A percentile compares a stretch with the other conserved stretches of the same genome.
These are phyloP conservation scores for Venturiaceae sp. DNA, from an alignment of 2,329 filamentous ascomycete species.

Conservation along the genomic window DNA sequence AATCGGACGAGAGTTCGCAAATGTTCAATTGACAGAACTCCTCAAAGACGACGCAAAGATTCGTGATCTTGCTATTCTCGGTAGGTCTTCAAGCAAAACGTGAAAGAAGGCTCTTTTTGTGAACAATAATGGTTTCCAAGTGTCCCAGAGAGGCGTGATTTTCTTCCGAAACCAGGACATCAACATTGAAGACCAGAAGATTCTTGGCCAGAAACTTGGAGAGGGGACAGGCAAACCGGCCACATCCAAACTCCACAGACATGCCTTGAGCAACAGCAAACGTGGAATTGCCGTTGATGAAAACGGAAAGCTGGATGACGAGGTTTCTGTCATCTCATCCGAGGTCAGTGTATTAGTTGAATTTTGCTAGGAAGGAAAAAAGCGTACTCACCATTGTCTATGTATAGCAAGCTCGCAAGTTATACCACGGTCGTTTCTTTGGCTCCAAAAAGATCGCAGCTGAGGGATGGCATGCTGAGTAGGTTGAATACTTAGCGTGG, in stretches of 20 bases:
- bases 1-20: slow-evolving; percentile 42
- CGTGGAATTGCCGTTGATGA: slow-evolving; percentile 34
- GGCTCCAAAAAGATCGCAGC: slow-evolving; percentile 19
- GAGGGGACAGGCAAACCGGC: slow-evolving; percentile 47
- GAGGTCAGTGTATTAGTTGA: too few relatives aligned
- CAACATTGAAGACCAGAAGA: background rate
- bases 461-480: slow-evolving; percentile 38
- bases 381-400: too few relatives aligned
- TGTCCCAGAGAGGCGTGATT: slow-evolving; percentile 43
- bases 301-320: slow-evolving; percentile 35
- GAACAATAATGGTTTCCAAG: slow-evolving; percentile 18
- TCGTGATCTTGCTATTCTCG: background rate
- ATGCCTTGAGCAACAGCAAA: slow-evolving; percentile 38
- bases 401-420: too few relatives aligned
- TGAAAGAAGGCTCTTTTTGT: background rate
- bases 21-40: slow-evolving; percentile 23
- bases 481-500: slow-evolving; percentile 9
- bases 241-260: slow-evolving; percentile 38
- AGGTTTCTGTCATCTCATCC: slow-evolving; percentile 40
- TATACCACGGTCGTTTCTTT: too few relatives aligned
- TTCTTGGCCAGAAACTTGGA: slow-evolving; percentile 44
- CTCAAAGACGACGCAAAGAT: slow-evolving; percentile 12
- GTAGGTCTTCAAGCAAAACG: background rate
- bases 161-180: slow-evolving; percentile 43
- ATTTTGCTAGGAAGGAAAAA: too few relatives aligned